These are phyloP conservation scores for Pythium rhizo-oryzae DNA, from an alignment of 352 stramenopile species.

Conservation along the genomic window DNA sequence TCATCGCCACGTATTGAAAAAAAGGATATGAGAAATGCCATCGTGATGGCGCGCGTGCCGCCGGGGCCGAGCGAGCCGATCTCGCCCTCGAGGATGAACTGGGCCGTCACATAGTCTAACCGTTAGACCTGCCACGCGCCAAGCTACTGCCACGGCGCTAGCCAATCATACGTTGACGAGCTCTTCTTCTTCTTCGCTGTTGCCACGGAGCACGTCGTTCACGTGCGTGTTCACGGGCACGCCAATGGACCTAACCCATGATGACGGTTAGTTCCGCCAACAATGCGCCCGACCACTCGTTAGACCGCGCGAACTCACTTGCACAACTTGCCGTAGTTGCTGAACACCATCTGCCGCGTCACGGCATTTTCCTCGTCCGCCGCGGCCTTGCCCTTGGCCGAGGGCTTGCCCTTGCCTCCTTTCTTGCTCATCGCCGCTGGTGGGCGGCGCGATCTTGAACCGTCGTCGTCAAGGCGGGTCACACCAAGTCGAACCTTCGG, in stretches of 20 bases:
- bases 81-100: slow-evolving; percentile 84
- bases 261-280: too few species aligned
- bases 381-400: slow-evolving; percentile 46
- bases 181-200: slow-evolving; percentile 62
- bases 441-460: slow-evolving; percentile 31
- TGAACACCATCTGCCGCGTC: slow-evolving; percentile 57
- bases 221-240: slow-evolving; percentile 65
- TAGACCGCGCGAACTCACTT: slow-evolving; percentile 43
- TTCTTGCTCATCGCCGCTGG: slow-evolving; percentile 73
- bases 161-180: slow-evolving; percentile 55
- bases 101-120: too few species aligned
- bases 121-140: too few species aligned
- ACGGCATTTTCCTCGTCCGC: slow-evolving; percentile 70
- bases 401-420: slow-evolving; percentile 36
- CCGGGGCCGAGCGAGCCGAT: slow-evolving; percentile 60
- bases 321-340: slow-evolving; percentile 81
- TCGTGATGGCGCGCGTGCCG: slow-evolving; percentile 59
- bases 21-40: slow-evolving; percentile 85
- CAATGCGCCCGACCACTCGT: too few species aligned
- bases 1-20: neutral
- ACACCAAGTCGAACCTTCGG: too few species aligned
- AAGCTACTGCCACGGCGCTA: too few species aligned
- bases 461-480: too few species aligned
- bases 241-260: slow-evolving; percentile 75
- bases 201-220: slow-evolving; percentile 68